phyloP scores from a whole-genome alignment of 2,329 filamentous ascomycete genomes.

The Fusarium fracticaudum region DNA sequence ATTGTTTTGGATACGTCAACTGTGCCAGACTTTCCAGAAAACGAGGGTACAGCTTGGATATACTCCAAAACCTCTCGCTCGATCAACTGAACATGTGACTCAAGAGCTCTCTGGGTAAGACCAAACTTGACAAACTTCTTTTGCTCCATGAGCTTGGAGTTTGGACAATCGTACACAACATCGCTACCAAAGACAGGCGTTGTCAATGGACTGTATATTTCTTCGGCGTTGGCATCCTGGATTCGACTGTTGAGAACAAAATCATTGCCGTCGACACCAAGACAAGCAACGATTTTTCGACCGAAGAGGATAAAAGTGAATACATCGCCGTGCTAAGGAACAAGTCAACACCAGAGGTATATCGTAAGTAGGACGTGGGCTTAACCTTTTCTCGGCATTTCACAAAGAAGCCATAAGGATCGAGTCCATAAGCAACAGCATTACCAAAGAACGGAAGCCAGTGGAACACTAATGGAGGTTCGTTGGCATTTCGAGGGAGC shows the following conservation, averaged over 20 bases:
- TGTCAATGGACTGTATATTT: slow-evolving; percentile 61
- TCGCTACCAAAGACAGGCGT: slow-evolving; percentile 75
- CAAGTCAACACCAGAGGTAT: not conserved
- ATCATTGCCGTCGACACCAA: slow-evolving; percentile 63
- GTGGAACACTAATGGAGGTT: slow-evolving; percentile 67
- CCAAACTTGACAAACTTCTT: slow-evolving; percentile 84
- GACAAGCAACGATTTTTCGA: slow-evolving; percentile 59
- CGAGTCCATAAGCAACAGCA: slow-evolving; percentile 76
- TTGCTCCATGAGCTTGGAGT: slow-evolving; percentile 87
- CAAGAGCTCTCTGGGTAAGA: slow-evolving; percentile 71
- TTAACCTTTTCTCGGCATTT: slow-evolving; percentile 71
- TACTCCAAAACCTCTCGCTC: slow-evolving; percentile 74
- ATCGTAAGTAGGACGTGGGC: rapidly evolving
- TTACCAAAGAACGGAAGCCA: slow-evolving; percentile 73
- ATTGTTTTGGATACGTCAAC: slow-evolving; percentile 73
- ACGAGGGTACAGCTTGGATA: slow-evolving; percentile 63
- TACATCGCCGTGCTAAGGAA: slow-evolving; percentile 58
- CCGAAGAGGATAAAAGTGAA: slow-evolving; percentile 65
- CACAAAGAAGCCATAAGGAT: slow-evolving; percentile 75
- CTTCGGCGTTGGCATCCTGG: slow-evolving; percentile 63
- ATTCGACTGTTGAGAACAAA: slow-evolving; percentile 66
- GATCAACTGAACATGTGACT: slow-evolving; percentile 75
- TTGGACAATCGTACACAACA: slow-evolving; percentile 86
- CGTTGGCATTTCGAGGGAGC: slow-evolving; percentile 34
- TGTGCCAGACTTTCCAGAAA: slow-evolving; percentile 68